Evolutionary conservation across 345 rosid genomes (phyloP).

Genomic region (Moringa oleifera): DNA sequence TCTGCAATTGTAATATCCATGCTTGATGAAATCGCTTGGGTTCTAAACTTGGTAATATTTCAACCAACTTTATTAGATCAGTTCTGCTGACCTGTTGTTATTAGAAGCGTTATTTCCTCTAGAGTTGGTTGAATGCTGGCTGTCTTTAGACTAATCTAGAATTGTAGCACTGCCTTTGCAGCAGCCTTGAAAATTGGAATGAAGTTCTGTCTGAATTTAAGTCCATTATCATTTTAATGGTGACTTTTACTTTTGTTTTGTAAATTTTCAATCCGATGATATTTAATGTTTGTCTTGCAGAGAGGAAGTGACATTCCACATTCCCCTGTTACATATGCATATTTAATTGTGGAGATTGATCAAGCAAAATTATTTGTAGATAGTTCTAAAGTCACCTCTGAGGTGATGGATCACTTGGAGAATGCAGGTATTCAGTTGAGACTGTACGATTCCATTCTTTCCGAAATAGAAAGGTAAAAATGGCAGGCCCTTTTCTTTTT

Average conservation of each 20-base stretch:
- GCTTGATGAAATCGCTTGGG: conserved; percentile 98
- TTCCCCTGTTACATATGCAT: conserved; percentile 95
- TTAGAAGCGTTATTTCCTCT: not conserved
- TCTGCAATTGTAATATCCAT: conserved; percentile 80
- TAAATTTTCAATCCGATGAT: not conserved
- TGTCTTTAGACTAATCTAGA: conserved; percentile 4
- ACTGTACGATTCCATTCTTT: conserved; percentile 70
- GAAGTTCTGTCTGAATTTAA: not conserved
- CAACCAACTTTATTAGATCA: not conserved
- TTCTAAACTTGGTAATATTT: conserved; percentile 75
- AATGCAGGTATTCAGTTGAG: conserved; percentile 60
- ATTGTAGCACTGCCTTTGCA: not conserved
- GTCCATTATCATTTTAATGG: not conserved
- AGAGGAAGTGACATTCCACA: conserved; percentile 95
- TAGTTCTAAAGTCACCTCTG: conserved; percentile 60
- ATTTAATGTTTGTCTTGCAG: conserved; percentile 39
- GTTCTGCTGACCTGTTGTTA: conserved; percentile 1
- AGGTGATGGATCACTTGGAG: conserved; percentile 69
- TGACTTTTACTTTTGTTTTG: conserved; percentile 5
- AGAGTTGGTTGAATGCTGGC: conserved; percentile 12
- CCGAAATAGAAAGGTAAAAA: conserved; percentile 66
- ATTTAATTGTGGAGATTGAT: conserved; percentile 67
- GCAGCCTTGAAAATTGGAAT: not conserved
- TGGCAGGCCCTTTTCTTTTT: not conserved
- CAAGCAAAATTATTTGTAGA: conserved; percentile 66